These are phyloP conservation scores for Claviceps sp. DNA, from an alignment of 2,329 filamentous ascomycete species.

Conservation along the genomic window DNA sequence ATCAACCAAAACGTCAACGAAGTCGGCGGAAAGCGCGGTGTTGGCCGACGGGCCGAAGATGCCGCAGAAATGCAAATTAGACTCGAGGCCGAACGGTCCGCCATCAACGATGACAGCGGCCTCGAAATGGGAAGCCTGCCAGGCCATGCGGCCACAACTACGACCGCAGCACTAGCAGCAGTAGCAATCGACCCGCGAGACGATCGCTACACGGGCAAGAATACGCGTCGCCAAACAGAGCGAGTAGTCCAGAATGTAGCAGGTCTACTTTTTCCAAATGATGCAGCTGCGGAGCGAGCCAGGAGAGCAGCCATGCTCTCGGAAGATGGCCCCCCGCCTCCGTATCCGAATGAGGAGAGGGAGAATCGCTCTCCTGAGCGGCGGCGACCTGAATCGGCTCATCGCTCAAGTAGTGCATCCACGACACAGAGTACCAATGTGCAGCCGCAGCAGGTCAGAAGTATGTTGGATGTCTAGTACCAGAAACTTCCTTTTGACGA, in stretches of 20 bases:
- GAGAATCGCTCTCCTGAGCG: constrained; percentile 12
- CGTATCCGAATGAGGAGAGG: constrained; percentile 20
- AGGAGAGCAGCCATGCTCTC: constrained; percentile 26
- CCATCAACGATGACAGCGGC: constrained; percentile 17
- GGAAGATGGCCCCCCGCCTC: constrained; percentile 31
- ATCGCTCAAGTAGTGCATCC: constrained; percentile 30
- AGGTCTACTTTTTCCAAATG: constrained; percentile 34
- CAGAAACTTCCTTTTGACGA: not conserved
- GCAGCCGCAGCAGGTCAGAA: constrained; percentile 41
- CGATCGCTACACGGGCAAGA: constrained; percentile 26
- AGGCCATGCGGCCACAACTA: constrained; percentile 9
- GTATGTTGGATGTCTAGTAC: constrained; percentile 42
- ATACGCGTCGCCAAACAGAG: constrained; percentile 31
- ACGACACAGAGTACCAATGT: constrained; percentile 32
- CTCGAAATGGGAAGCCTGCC: constrained; percentile 26
- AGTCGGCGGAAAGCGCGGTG: constrained; percentile 34
- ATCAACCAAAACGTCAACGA: constrained; percentile 42
- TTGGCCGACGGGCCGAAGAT: constrained; percentile 26
- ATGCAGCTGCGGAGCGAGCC: constrained; percentile 14
- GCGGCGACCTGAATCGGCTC: constrained; percentile 16
- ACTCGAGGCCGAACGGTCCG: constrained; percentile 19
- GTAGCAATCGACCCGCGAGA: not conserved
- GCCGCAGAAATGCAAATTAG: constrained; percentile 24
- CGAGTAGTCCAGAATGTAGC: constrained; percentile 29
- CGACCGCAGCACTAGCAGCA: not conserved